A percentile compares a stretch with the other conserved stretches of the same genome.
phyloP scores from a whole-genome alignment of 208 protist species.

The Spongospora subterranea region DNA sequence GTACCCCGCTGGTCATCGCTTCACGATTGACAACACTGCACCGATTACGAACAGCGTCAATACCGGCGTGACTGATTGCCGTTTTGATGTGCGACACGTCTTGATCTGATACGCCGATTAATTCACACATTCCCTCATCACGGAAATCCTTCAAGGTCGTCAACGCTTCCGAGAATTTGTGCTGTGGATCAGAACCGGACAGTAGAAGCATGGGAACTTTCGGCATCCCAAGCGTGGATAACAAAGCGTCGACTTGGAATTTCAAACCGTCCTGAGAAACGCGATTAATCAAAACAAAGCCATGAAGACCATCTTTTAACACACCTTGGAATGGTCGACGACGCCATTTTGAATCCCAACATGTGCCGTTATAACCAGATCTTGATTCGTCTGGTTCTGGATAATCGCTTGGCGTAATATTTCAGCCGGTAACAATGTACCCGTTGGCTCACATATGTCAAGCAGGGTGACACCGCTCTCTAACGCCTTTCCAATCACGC shows the following conservation, averaged over 20 bases:
- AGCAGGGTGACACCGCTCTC: constrained; percentile 25
- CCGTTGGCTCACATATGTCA: background rate
- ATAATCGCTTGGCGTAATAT: background rate
- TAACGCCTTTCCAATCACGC: constrained; percentile 1
- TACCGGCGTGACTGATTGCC: background rate
- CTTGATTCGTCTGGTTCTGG: background rate
- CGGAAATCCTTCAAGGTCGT: constrained; percentile 6
- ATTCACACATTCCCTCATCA: background rate
- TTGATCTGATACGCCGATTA: background rate
- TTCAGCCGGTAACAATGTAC: background rate
- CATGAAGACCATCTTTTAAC: background rate
- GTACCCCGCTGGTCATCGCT: background rate
- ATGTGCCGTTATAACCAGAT: background rate
- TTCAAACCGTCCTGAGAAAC: background rate
- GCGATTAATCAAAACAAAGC: background rate
- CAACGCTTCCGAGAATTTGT: background rate
- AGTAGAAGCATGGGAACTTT: background rate
- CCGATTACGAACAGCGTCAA: constrained; percentile 21
- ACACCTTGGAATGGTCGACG: constrained; percentile 8
- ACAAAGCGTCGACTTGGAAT: background rate
- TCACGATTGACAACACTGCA: constrained; percentile 45
- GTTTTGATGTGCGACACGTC: background rate
- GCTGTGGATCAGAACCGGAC: background rate
- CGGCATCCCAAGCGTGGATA: background rate
- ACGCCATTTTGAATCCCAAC: constrained; percentile 9